Percentiles rank a stretch among this genome's conserved stretches.
phyloP scores from a whole-genome alignment of 106 monocot genomes.

The Posidonia australis region DNA sequence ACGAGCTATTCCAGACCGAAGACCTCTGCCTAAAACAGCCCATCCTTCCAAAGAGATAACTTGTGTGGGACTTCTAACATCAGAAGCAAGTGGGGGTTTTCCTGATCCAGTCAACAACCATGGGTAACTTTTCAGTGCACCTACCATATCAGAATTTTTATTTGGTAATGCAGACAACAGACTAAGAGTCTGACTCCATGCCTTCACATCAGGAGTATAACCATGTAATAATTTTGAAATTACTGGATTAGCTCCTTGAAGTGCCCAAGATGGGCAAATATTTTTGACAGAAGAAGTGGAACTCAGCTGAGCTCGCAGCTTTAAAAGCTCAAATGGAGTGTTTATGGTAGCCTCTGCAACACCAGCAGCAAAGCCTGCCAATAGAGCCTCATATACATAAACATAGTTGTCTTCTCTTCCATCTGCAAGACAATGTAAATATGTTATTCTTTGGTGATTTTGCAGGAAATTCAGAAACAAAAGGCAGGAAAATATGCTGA shows the following conservation, averaged over 20 bases:
- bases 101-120: constrained; percentile 97
- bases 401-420: constrained; percentile 93
- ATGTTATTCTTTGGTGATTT: too few species aligned
- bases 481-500: too few species aligned
- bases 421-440: constrained; percentile 35
- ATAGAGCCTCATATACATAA: constrained; percentile 67
- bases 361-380: constrained; percentile 83
- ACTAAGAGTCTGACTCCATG: constrained; percentile 41
- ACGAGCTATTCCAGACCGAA: constrained; percentile 63
- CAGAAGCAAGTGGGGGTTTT: constrained; percentile 74
- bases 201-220: constrained; percentile 45
- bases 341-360: constrained; percentile 41
- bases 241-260: constrained; percentile 18
- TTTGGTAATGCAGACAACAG: constrained; percentile 51
- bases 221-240: constrained; percentile 53
- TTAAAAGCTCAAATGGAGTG: constrained; percentile 93
- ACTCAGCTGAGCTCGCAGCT: constrained; percentile 56
- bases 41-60: constrained; percentile 76
- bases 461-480: too few species aligned
- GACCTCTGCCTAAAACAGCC: constrained; percentile 70
- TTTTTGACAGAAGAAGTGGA: constrained; percentile 37
- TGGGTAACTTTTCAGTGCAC: constrained; percentile 58
- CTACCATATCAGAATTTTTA: constrained; percentile 33
- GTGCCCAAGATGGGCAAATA: constrained; percentile 9
- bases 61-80: constrained; percentile 40